phyloP scores from a whole-genome alignment of 495 filamentous ascomycete genomes.

The Penicillium steckii region DNA sequence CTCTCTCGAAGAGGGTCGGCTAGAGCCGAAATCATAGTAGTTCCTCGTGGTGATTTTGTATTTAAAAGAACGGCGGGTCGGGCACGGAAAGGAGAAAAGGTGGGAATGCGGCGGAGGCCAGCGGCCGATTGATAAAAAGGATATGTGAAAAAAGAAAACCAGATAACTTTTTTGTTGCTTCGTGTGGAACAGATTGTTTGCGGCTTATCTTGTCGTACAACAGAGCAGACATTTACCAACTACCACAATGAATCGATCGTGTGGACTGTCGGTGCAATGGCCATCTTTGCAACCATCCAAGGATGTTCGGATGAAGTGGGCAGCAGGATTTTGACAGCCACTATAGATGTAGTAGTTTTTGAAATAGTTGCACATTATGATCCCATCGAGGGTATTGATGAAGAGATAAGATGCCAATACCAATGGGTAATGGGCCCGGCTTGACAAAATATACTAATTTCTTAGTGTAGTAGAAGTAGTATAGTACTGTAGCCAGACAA shows the following conservation, averaged over 20 bases:
- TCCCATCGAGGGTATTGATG: conserved; percentile 9
- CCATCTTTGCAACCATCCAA: conserved; percentile 61
- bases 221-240: conserved; percentile 67
- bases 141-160: not conserved
- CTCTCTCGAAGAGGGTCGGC: conserved; percentile 9
- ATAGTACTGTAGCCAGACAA: too few relatives aligned
- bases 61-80: conserved; percentile 12
- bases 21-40: conserved; percentile 20
- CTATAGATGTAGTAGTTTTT: conserved; percentile 79
- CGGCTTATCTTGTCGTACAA: conserved; percentile 11
- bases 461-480: not conserved
- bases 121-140: conserved; percentile 5
- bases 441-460: not conserved
- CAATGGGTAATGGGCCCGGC: not conserved
- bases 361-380: conserved; percentile 73
- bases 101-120: conserved; percentile 1
- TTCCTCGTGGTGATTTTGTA: conserved; percentile 14
- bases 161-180: conserved; percentile 7
- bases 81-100: conserved; percentile 7
- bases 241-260: conserved; percentile 71
- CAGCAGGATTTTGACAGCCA: conserved; percentile 61
- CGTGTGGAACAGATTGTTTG: not conserved
- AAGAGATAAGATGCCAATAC: not conserved
- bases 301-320: conserved; percentile 66
- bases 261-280: conserved; percentile 64